Conservation (phyloP, 2,329 filamentous ascomycete genomes). For the Triangularia verruculosa region DNA sequence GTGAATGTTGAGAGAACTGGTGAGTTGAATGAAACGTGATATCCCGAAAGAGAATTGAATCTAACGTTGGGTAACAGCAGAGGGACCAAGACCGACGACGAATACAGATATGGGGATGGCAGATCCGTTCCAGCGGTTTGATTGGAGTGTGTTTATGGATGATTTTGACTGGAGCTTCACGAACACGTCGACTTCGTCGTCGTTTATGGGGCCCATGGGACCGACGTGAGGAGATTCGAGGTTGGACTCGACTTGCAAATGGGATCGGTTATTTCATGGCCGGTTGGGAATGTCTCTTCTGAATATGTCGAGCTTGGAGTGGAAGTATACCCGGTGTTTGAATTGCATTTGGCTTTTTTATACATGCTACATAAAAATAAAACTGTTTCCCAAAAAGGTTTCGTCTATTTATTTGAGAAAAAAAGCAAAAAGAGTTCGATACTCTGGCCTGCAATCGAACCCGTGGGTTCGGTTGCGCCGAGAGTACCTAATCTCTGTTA, state of each 20-base stretch:
- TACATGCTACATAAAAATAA: no score
- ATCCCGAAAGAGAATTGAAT: neutral
- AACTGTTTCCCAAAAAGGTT: no score
- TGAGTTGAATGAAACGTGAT: neutral
- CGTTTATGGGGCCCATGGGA: neutral
- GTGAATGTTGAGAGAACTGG: neutral
- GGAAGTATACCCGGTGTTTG: no score
- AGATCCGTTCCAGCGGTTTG: constrained; percentile 44
- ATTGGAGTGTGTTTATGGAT: constrained; percentile 50
- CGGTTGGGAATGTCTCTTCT: no score
- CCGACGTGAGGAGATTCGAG: neutral
- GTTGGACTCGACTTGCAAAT: no score
- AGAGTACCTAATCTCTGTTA: neutral
- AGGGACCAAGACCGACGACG: constrained; percentile 13
- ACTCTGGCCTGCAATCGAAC: neutral
- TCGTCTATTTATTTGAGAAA: neutral
- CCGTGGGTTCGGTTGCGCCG: neutral
- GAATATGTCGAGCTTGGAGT: no score
- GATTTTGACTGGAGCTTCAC: constrained; percentile 47
- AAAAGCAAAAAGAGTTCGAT: neutral
- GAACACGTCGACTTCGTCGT: neutral
- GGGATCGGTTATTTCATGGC: no score
- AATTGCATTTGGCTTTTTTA: no score
- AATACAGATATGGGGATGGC: constrained; percentile 22
- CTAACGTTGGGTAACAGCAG: neutral